Base-by-base conservation (phyloP, 306 rosid genomes). In the Sphenostylis stenocarpa region DNA sequence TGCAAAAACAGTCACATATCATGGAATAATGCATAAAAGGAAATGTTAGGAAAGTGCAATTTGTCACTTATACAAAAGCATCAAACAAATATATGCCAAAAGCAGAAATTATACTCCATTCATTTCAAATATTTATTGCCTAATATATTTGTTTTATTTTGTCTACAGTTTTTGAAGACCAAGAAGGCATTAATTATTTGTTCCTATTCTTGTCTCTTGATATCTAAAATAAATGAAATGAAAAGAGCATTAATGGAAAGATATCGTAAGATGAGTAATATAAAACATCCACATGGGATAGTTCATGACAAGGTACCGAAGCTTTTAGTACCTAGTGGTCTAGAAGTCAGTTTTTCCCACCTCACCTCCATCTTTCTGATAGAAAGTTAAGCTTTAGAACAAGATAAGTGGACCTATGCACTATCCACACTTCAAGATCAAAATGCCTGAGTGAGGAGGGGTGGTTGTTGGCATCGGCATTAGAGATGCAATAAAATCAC, bases 1-100 rank as follows among this genome's bases (percentile, higher is more conserved):
- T 77, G 36, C 57, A 53, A 77, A 26, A 77, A 26, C 36, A 51
- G 14, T 76, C 43, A 31, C 11, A 75, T 20, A 61, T 29, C 33
- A 56, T 61, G 65, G 24, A 24, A 63, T 23, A 63, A 62, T 52
- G 47, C 56, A 72, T 51, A 24, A 23, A 72, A 52, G 23, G 28
- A 51, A 61, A 45, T 41, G 28, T 44, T 49, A 56, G 49, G 17
- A 77, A 45, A 68, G 12, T 78, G 55, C 71, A 69, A 14, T 29
- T 31, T 11, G 48, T 12, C 44, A 43, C 60, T 14, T 12, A n/a
- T 26, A 41, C 41, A 51, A 48, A 58, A 45, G 34, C 60, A 33
- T 60, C 36, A 58, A 44, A 60, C 19, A 39, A 61, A 47, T 62
- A 47, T 69, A 47, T 5, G 51, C 41, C 47, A 29, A 67, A 65